Evolutionary conservation across 2,329 filamentous ascomycete genomes (phyloP), one percentile per base, ranked within the genome.

Genomic region (Talaromyces sp.): DNA sequence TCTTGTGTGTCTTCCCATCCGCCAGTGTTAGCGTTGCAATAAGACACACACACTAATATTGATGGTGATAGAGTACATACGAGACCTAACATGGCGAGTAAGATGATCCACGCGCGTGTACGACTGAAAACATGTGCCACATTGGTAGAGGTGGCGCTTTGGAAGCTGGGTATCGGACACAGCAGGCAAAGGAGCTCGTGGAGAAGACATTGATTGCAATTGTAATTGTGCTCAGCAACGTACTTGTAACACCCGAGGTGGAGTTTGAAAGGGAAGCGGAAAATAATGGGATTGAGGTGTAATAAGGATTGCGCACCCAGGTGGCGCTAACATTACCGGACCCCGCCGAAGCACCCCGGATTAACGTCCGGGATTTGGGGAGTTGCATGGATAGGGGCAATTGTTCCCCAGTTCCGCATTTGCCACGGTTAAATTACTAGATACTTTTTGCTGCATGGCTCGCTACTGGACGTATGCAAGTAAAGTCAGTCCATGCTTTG

Each of bases 81-180:
- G 71, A 10, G 71, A 71, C n/a, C 71, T 67, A 21, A 74, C 66
- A 63, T 74, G 71, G 29, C 71, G 70, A 11, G 68, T 66, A 9
- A 74, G 64, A 63, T 74, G 71, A 52, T 73, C 71, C 49, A 70
- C 56, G 5, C 71, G 66, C 46, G 65, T 70, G 53, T 71, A 74
- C 2, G 63, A 62, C 26, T 64, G 59, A 3, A 60, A 62, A 43
- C 62, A 65, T 51, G 49, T 58, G 11, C 59, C 59, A 13, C 59
- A 61, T 43, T 61, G 59, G 27, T 53, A 61, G 9, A 59, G 56
- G 43, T 59, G 49, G 73, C 50, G 50, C 7, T 24, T 17, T 19
- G 21, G 13, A n/a, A 14, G 50, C 50, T 38, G 35, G 17, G 35
- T 38, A n/a, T n/a, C 35, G 17, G 35, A 13, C 6, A 9, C 35